phyloP scores from a whole-genome alignment of 495 filamentous ascomycete species.

The Penicillium flavigenum region DNA sequence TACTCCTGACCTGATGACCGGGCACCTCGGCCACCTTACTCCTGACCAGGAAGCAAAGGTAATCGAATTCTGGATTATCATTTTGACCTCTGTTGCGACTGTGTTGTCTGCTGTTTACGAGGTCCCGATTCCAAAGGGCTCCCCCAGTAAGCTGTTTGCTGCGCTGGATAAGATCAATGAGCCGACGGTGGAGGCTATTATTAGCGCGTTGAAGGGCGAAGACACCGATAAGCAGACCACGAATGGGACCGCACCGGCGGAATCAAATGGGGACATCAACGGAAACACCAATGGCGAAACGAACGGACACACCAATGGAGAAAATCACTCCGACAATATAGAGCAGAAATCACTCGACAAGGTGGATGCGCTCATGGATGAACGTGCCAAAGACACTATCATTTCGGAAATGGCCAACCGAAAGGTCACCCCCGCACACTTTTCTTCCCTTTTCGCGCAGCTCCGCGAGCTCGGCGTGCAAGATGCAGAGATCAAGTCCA shows the following conservation, averaged over 20 bases:
- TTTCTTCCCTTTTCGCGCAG: constrained; percentile 13
- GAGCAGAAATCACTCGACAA: constrained; percentile 24
- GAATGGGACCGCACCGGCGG: not conserved
- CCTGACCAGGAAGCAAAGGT: constrained; percentile 19
- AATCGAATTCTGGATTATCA: constrained; percentile 24
- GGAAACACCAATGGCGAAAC: not conserved
- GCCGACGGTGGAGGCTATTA: constrained; percentile 22
- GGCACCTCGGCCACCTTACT: constrained; percentile 22
- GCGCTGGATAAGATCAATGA: constrained; percentile 21
- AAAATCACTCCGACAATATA: not conserved
- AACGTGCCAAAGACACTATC: constrained; percentile 16
- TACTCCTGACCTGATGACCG: constrained; percentile 7
- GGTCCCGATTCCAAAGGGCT: constrained; percentile 15
- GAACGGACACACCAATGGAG: not conserved
- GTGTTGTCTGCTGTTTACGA: constrained; percentile 22
- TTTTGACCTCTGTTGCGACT: constrained; percentile 18
- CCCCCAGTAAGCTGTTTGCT: constrained; percentile 21
- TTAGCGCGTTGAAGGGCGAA: constrained; percentile 19
- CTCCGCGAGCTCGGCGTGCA: constrained; percentile 26
- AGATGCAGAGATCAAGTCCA: constrained; percentile 24
- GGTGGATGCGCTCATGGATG: constrained; percentile 19
- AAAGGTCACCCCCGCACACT: constrained; percentile 21
- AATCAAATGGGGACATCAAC: not conserved
- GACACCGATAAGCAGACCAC: not conserved
- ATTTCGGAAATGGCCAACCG: constrained; percentile 17